Percentiles rank a stretch among this genome's conserved stretches.
Evolutionary conservation across 495 filamentous ascomycete genomes (phyloP).

Genomic region (Monascus purpureus): DNA sequence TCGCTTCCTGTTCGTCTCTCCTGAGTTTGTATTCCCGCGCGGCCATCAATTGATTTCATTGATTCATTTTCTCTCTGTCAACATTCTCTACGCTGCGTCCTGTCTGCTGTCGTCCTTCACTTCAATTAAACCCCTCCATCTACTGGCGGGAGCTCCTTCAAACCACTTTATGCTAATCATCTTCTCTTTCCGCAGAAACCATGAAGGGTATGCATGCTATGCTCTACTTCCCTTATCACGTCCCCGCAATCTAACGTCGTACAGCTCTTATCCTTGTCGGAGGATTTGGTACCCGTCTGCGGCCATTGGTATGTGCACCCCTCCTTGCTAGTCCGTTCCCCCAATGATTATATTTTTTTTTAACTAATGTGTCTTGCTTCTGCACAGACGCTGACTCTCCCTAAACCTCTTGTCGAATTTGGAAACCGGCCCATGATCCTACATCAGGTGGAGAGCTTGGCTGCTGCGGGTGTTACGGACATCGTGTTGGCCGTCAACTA

Average conservation of each 20-base stretch:
- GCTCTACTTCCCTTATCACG: background rate
- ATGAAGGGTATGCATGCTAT: conserved; percentile 16
- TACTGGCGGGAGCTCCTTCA: no score
- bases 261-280: conserved; percentile 98
- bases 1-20: no score
- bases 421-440: conserved; percentile 98
- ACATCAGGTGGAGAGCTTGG: conserved; percentile 92
- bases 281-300: conserved; percentile 95
- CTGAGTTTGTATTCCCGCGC: no score
- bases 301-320: conserved; percentile 71
- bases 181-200: conserved; percentile 16
- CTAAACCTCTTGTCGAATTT: conserved; percentile 95
- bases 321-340: no score
- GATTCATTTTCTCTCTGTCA: no score
- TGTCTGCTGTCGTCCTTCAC: no score
- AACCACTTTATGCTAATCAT: no score
- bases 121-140: no score
- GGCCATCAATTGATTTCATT: no score
- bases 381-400: conserved; percentile 79
- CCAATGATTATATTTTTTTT: background rate
- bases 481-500: conserved; percentile 98
- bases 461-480: conserved; percentile 90
- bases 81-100: no score
- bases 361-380: background rate
- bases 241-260: background rate